Evolutionary conservation across 2,329 filamentous ascomycete species (phyloP).

Genomic region (Aspergillus aculeatinus): DNA sequence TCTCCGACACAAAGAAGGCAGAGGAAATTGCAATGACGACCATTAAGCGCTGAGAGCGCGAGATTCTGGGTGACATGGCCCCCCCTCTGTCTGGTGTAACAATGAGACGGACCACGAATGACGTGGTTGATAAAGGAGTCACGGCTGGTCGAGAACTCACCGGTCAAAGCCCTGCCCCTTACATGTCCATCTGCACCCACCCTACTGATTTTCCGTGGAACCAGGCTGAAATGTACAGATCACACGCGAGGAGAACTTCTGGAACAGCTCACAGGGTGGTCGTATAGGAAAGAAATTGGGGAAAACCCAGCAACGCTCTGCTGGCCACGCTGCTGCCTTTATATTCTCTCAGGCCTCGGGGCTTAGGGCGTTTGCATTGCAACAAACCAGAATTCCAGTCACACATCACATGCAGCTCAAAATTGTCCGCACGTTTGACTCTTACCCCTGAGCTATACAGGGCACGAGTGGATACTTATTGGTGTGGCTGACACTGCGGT

Average conservation of each 20-base stretch:
- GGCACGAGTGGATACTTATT: background rate
- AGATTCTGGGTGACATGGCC: constrained; percentile 26
- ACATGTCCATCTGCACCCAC: background rate
- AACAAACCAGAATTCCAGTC: background rate
- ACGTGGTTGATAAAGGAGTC: constrained; percentile 2
- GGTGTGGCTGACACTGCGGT: background rate
- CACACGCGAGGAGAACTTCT: background rate
- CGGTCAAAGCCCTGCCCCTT: constrained; percentile 2
- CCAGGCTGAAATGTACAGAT: constrained; percentile 12
- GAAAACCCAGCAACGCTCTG: background rate
- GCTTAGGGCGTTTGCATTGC: background rate
- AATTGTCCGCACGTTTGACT: background rate
- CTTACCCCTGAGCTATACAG: background rate
- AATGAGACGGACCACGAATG: background rate
- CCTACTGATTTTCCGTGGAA: constrained; percentile 13
- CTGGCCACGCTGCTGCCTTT: background rate
- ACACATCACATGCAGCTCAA: constrained; percentile 8
- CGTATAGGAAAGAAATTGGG: background rate
- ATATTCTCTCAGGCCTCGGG: background rate
- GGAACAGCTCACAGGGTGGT: background rate
- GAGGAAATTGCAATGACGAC: constrained; percentile 33
- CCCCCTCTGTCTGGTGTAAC: background rate
- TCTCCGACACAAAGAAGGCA: constrained; percentile 34
- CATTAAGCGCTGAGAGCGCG: constrained; percentile 31
- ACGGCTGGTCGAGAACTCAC: background rate